Percentiles rank a stretch among this genome's conserved stretches.
Evolutionary conservation across 352 stramenopile genomes (phyloP).

Genomic region (Globisporangium mamillatum): DNA sequence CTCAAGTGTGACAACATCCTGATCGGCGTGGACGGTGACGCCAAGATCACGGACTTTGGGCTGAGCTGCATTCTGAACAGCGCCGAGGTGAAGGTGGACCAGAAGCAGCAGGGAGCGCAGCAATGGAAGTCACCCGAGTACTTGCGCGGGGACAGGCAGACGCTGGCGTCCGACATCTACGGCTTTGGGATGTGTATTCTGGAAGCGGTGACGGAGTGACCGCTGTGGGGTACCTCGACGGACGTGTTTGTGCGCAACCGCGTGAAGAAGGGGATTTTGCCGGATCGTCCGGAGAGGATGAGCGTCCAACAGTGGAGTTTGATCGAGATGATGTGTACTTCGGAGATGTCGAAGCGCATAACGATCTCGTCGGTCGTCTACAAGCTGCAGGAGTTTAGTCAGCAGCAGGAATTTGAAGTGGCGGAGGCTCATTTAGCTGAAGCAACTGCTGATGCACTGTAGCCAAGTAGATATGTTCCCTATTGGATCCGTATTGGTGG

Average conservation of each 20-base stretch:
- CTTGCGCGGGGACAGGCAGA: not conserved
- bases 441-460: no score
- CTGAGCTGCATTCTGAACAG: not conserved
- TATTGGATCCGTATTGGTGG: no score
- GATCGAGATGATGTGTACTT: slow-evolving; percentile 6
- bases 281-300: no score
- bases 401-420: not conserved
- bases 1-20: no score
- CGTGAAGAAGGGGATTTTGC: not conserved
- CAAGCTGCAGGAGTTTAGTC: not conserved
- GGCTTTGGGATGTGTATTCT: slow-evolving; percentile 24
- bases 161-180: slow-evolving; percentile 24
- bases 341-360: not conserved
- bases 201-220: slow-evolving; percentile 12
- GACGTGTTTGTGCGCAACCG: not conserved
- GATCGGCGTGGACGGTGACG: not conserved
- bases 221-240: slow-evolving; percentile 7
- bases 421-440: no score
- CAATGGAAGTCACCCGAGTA: slow-evolving; percentile 20
- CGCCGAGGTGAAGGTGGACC: not conserved
- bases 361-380: not conserved
- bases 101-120: not conserved
- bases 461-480: no score
- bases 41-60: not conserved
- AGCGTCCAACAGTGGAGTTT: not conserved